These are phyloP conservation scores for Candida neerlandica DNA, from an alignment of 1,139 yeast species.

Conservation along the genomic window DNA sequence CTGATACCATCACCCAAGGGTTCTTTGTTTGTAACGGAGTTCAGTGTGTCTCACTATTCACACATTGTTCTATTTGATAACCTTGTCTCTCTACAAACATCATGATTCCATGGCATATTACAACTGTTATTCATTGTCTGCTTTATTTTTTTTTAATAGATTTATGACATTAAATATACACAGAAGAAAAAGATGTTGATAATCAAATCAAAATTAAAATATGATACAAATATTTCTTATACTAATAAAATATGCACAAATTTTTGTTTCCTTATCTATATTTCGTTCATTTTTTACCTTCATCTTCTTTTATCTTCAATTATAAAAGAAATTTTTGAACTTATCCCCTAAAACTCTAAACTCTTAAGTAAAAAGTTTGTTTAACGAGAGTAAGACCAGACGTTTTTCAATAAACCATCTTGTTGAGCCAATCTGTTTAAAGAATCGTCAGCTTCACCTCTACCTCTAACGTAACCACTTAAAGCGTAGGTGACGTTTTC, in stretches of 20 bases:
- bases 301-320: not conserved
- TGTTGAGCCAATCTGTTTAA: slow-evolving; percentile 99
- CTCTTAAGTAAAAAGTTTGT: slow-evolving; percentile 13
- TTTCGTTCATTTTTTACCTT: not conserved
- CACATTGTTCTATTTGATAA: too few species aligned
- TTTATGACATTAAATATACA: slow-evolving; percentile 15
- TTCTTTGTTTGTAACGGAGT: too few species aligned
- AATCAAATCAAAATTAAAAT: not conserved
- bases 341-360: not conserved
- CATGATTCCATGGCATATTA: not conserved
- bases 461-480: slow-evolving; percentile 84
- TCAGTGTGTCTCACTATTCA: too few species aligned
- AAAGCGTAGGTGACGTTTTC: slow-evolving; percentile 94
- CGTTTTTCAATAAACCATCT: slow-evolving; percentile 98
- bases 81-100: not conserved
- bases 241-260: too few species aligned
- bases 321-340: not conserved
- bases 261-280: not conserved
- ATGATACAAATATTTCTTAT: not conserved
- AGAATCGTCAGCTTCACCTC: slow-evolving; percentile 96
- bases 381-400: slow-evolving; percentile 99
- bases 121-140: not conserved
- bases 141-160: slow-evolving; percentile 6
- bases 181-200: slow-evolving; percentile 4
- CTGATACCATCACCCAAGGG: too few species aligned